A percentile compares a stretch with the other conserved stretches of the same genome.
phyloP scores from a whole-genome alignment of 108 stramenopile genomes.

The Seminavis robusta region DNA sequence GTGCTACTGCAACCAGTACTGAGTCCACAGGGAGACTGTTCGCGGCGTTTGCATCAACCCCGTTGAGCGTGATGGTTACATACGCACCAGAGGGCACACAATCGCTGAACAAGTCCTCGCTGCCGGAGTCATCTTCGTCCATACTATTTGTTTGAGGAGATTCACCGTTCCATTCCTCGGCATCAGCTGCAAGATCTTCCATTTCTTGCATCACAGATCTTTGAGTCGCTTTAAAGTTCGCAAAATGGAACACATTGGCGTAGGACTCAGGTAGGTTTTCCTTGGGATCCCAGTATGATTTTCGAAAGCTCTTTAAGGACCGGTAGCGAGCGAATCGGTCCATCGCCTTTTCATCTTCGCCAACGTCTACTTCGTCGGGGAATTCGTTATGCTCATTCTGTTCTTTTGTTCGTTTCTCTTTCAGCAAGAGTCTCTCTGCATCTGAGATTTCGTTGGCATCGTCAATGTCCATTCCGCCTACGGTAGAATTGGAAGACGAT shows the following conservation, averaged over 20 bases:
- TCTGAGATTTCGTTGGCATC: conserved; percentile 60
- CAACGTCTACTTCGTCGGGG: conserved; percentile 96
- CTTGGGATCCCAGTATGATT: conserved; percentile 94
- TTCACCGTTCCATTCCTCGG: conserved; percentile 11
- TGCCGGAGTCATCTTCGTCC: conserved; percentile 48
- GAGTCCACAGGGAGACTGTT: conserved; percentile 33
- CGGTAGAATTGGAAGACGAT: conserved; percentile 22
- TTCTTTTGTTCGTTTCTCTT: conserved; percentile 68
- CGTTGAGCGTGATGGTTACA: conserved; percentile 79
- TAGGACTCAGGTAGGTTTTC: conserved; percentile 97
- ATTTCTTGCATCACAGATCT: conserved; percentile 69
- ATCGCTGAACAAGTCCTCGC: conserved; percentile 63
- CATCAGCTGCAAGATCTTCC: conserved; percentile 58
- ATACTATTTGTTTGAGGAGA: not conserved
- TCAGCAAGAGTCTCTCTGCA: conserved; percentile 53
- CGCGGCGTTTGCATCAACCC: conserved; percentile 51
- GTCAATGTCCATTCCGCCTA: conserved; percentile 67
- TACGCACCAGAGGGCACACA: conserved; percentile 86
- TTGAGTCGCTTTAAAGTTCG: conserved; percentile 85
- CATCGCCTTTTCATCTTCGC: conserved; percentile 81
- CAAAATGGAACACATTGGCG: conserved; percentile 90
- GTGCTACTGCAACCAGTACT: conserved; percentile 69
- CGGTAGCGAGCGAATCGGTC: conserved; percentile 97
- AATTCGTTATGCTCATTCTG: conserved; percentile 89
- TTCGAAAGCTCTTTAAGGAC: conserved; percentile 90